phyloP scores from a whole-genome alignment of 2,329 filamentous ascomycete species.

The Verticillium dahliae region DNA sequence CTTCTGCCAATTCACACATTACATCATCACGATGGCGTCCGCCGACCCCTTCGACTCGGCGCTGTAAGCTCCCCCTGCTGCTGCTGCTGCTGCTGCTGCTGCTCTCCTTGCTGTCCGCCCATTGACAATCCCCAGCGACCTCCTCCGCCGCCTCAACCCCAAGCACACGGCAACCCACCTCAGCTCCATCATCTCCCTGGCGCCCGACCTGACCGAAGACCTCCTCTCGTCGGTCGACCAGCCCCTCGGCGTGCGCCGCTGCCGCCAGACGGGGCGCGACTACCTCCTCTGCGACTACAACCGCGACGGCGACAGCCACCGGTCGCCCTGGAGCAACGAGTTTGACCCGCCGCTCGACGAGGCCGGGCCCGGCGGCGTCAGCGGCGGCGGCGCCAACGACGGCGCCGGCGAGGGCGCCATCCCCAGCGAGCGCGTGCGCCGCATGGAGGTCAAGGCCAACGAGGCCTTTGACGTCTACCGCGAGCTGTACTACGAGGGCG shows the following conservation, averaged over 20 bases:
- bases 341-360: conserved; percentile 85
- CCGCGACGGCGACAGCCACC: conserved; percentile 95
- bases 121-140: conserved; percentile 59
- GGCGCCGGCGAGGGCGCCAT: conserved; percentile 72
- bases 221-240: conserved; percentile 97
- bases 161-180: conserved; percentile 87
- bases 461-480: conserved; percentile 96
- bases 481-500: conserved; percentile 95
- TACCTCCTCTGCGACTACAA: conserved; percentile 99
- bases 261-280: conserved; percentile 83
- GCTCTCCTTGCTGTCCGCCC: conserved; percentile 3
- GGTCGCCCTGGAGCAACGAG: conserved; percentile 98
- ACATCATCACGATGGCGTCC: conserved; percentile 33
- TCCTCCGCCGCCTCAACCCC: conserved; percentile 94
- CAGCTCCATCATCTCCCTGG: conserved; percentile 78
- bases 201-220: conserved; percentile 91
- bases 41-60: conserved; percentile 69
- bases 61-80: conserved; percentile 46
- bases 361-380: conserved; percentile 43
- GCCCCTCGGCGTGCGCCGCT: conserved; percentile 79
- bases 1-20: no score
- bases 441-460: conserved; percentile 91
- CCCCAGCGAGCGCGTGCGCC: conserved; percentile 82
- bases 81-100: neutral
- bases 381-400: conserved; percentile 45